Evolutionary conservation across 2,329 filamentous ascomycete genomes (phyloP), one percentile per base, ranked within the genome.

Genomic region (Talaromyces sp.): DNA sequence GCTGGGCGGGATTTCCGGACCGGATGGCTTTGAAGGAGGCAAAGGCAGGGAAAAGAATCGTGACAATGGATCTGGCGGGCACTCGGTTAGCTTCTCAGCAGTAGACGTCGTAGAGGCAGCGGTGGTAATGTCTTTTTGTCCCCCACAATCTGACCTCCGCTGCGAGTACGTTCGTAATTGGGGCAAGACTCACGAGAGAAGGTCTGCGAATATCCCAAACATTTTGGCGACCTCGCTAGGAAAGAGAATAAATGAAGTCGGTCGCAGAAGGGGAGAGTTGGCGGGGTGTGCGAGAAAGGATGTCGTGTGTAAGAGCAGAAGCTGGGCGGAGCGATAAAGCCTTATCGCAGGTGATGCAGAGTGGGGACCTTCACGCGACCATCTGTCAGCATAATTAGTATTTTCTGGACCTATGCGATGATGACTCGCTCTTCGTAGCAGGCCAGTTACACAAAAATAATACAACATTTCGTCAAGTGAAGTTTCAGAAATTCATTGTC

Each of bases 21-120:
- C 95, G 93, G 72, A 99, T 89, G 55, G 95, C 93, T 82, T 98
- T 98, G 84, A 97, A 98, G 66, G 93, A 96, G 67, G 93, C 93
- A 79, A 96, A 98, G 65, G 97, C 87, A 57, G 95, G 95, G 74
- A 98, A 96, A 73, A 97, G 87, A 73, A 96, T 92, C 61, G 93
- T 96, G 62, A 90, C 88, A 74, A 93, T 77, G 65, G 91, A 93
- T 73, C 92, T 96, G 73, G 53, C n/a, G 28, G 30, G 9, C 4
- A 47, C 32, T 10, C 8, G 15, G 13, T 59, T 49, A 62, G 61
- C 27, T n/a, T 42, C 7, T 49, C 32, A 57, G 11, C 11, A 42
- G 25, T 19, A 47, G 44, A 10, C 8, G 19, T 25, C n/a, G 44
- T 6, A 22, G 44, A 4, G 3, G 44, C n/a, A 44, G 39, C n/a